Evolutionary conservation across 176 grass and related monocot species (phyloP).

Genomic region (Oryza rufipogon): DNA sequence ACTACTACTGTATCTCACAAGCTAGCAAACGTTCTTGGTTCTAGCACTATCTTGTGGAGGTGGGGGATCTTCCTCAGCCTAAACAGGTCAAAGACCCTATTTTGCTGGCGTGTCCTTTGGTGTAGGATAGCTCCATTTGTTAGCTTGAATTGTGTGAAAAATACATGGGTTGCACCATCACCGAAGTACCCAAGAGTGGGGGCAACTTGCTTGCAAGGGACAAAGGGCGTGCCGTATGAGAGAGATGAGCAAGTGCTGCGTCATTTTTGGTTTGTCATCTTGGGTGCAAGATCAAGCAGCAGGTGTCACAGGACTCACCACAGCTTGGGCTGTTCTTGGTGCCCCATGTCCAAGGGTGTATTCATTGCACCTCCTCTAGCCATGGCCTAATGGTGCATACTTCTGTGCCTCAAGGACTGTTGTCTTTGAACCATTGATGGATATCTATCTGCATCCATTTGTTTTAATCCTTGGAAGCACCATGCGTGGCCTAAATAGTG

Average conservation of each 20-base stretch:
- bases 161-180: constrained; percentile 42
- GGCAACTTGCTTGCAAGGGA: constrained; percentile 26
- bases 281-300: constrained; percentile 25
- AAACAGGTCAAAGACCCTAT: constrained; percentile 1
- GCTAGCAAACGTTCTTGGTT: neutral
- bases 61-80: constrained; percentile 4
- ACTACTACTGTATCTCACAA: neutral
- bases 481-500: constrained; percentile 30
- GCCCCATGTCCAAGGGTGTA: neutral
- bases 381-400: neutral
- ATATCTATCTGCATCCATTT: constrained; percentile 13
- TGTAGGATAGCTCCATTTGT: constrained; percentile 28
- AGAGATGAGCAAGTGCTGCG: constrained; percentile 10
- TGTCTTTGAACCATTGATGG: constrained; percentile 14
- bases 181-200: constrained; percentile 29
- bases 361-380: constrained; percentile 30
- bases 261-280: constrained; percentile 36
- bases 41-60: neutral
- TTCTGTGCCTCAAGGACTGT: constrained; percentile 14
- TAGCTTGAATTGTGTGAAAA: constrained; percentile 6
- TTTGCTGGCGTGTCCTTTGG: constrained; percentile 3
- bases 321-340: constrained; percentile 10
- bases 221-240: neutral
- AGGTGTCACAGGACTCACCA: neutral
- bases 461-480: neutral